phyloP scores from a whole-genome alignment of 306 rosid genomes.

The Albizia julibrissin region DNA sequence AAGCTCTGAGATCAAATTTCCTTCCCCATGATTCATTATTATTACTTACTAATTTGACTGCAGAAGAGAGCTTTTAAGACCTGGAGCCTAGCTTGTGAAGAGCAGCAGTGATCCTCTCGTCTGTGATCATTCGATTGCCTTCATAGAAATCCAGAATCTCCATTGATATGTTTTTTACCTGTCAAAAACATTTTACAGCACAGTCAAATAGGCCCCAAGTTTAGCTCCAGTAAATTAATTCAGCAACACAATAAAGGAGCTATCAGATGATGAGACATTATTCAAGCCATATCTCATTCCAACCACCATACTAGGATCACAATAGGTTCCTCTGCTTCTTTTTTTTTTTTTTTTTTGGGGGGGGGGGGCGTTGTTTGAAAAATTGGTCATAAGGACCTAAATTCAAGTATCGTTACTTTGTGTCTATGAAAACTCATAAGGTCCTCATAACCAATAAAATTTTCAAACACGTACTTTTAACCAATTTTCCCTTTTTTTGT shows the following conservation, averaged over 20 bases:
- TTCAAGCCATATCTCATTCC: neutral
- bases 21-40: constrained; percentile 6
- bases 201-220: neutral
- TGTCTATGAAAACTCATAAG: too few relatives aligned
- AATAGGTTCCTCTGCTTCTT: neutral
- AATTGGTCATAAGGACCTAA: too few relatives aligned
- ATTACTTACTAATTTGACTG: neutral
- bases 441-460: too few relatives aligned
- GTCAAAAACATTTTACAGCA: constrained; percentile 30
- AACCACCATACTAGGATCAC: neutral
- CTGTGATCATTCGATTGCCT: constrained; percentile 52
- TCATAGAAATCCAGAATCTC: constrained; percentile 92
- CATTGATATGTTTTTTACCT: constrained; percentile 89
- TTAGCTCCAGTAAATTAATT: neutral
- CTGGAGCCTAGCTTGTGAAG: constrained; percentile 60
- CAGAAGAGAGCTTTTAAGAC: constrained; percentile 33
- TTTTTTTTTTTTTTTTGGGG: too few relatives aligned
- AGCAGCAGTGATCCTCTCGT: constrained; percentile 69
- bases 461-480: too few relatives aligned
- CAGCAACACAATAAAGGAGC: neutral
- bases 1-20: neutral
- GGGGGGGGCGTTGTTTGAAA: too few relatives aligned
- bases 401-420: too few relatives aligned
- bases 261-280: neutral
- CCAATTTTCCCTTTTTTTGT: too few relatives aligned